phyloP scores from a whole-genome alignment of 176 grass and related monocot species.

The Oryza officinalis region DNA sequence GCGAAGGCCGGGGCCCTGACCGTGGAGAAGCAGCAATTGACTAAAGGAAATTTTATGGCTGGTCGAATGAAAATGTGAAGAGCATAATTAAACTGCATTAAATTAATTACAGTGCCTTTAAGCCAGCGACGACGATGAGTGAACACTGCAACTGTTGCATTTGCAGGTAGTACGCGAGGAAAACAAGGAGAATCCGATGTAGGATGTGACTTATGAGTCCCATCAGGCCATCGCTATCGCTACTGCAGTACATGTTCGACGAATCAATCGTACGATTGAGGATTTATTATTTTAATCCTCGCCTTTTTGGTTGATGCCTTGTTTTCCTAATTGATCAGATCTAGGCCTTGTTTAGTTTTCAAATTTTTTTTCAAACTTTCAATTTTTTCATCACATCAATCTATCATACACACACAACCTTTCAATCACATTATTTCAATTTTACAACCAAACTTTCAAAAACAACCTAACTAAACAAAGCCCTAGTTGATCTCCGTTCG shows the following conservation, averaged over 20 bases:
- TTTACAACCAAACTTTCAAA: too few species aligned
- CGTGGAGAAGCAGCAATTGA: not conserved
- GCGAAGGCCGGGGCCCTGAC: not conserved
- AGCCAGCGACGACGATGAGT: not conserved
- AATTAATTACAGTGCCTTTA: not conserved
- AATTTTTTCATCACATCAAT: too few species aligned
- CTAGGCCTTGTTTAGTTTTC: too few species aligned
- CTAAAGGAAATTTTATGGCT: conserved; percentile 33
- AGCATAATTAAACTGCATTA: conserved; percentile 10
- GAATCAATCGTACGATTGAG: not conserved
- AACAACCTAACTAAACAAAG: too few species aligned
- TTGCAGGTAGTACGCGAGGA: conserved; percentile 31
- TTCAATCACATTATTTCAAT: too few species aligned
- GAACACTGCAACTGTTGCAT: not conserved
- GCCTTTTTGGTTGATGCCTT: not conserved
- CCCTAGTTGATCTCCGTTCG: not conserved
- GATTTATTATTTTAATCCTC: not conserved
- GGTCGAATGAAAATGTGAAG: conserved; percentile 43
- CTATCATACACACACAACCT: too few species aligned
- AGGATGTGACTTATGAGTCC: conserved; percentile 13
- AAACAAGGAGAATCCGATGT: conserved; percentile 43
- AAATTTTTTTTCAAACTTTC: too few species aligned
- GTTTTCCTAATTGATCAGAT: not conserved
- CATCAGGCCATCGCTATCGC: not conserved
- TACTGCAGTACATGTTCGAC: not conserved